Evolutionary conservation across 257 asterid genomes (phyloP).

Genomic region (Cruciata laevipes): DNA sequence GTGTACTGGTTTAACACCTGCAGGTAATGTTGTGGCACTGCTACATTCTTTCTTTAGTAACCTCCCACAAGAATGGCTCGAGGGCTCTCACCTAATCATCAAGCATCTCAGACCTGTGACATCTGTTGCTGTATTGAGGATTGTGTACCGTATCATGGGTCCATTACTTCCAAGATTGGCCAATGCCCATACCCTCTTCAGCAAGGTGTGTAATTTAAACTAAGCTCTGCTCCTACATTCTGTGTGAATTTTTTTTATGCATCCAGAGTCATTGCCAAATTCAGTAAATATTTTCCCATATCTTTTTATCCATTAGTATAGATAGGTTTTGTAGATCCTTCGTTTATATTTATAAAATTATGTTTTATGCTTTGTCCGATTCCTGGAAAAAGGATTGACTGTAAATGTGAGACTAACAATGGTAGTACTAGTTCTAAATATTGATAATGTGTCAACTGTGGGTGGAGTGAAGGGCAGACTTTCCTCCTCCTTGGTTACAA

Average conservation of each 20-base stretch:
- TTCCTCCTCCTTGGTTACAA: not conserved
- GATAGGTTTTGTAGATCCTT: not conserved
- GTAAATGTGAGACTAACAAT: not conserved
- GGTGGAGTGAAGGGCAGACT: not conserved
- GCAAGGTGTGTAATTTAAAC: slow-evolving; percentile 44
- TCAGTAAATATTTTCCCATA: not conserved
- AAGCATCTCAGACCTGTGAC: slow-evolving; percentile 91
- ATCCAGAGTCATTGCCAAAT: not conserved
- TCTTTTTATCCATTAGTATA: not conserved
- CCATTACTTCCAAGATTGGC: slow-evolving; percentile 93
- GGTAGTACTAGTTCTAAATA: not conserved
- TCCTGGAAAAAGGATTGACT: not conserved
- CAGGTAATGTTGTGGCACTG: slow-evolving; percentile 92
- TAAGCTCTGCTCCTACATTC: not conserved
- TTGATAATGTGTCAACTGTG: not conserved
- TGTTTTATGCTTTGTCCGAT: not conserved
- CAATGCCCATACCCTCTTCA: slow-evolving; percentile 80
- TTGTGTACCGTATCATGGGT: slow-evolving; percentile 92
- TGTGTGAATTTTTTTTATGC: not conserved
- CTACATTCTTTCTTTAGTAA: slow-evolving; percentile 84
- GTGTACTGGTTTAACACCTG: slow-evolving; percentile 6
- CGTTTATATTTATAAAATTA: not conserved
- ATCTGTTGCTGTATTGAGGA: slow-evolving; percentile 85
- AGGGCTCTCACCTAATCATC: slow-evolving; percentile 76
- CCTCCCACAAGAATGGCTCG: slow-evolving; percentile 96